These are phyloP conservation scores for Nitzschia sp. DNA, from an alignment of 108 stramenopile species.

Conservation along the genomic window DNA sequence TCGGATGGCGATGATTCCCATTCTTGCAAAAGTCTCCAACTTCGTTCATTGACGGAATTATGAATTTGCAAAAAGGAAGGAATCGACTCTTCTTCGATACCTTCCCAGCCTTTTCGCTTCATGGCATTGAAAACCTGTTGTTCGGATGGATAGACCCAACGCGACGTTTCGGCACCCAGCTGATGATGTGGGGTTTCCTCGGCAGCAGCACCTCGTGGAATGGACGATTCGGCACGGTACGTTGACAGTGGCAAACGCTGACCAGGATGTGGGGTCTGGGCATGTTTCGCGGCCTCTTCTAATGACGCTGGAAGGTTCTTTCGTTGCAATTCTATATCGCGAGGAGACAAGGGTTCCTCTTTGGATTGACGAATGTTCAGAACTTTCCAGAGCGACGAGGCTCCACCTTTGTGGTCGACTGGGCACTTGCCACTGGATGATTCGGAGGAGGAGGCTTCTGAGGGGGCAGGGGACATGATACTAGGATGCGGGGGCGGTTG, in stretches of 20 bases:
- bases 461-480: neutral
- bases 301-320: conserved; percentile 59
- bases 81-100: conserved; percentile 77
- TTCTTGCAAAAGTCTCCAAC: conserved; percentile 74
- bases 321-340: neutral
- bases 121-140: conserved; percentile 98
- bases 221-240: conserved; percentile 68
- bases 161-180: neutral
- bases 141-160: conserved; percentile 96
- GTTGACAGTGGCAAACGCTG: conserved; percentile 77
- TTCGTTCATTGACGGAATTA: conserved; percentile 95
- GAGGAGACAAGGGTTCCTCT: neutral
- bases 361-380: conserved; percentile 1
- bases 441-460: neutral
- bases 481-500: too few species aligned
- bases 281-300: conserved; percentile 80
- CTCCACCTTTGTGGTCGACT: conserved; percentile 31
- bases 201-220: conserved; percentile 62
- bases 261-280: conserved; percentile 73
- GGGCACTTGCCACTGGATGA: conserved; percentile 33
- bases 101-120: conserved; percentile 91
- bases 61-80: conserved; percentile 89
- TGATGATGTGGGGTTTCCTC: conserved; percentile 26
- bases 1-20: conserved; percentile 67
- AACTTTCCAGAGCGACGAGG: conserved; percentile 31